phyloP scores from a whole-genome alignment of 2,329 filamentous ascomycete species.

The Cladophialophora chaetospira region DNA sequence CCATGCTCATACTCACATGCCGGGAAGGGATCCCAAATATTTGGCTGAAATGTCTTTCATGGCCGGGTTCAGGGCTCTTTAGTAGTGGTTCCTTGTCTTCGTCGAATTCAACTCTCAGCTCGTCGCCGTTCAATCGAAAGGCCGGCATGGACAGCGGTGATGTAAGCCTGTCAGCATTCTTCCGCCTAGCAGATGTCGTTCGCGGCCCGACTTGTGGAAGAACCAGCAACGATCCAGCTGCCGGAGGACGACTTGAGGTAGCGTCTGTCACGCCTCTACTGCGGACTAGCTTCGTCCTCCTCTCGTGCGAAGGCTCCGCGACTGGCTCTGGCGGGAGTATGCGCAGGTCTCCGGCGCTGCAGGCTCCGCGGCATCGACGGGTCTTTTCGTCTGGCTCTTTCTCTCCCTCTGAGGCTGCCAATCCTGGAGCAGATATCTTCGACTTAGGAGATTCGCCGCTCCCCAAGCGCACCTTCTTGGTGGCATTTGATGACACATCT shows the following conservation, averaged over 20 bases:
- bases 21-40: constrained; percentile 29
- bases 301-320: constrained; percentile 4
- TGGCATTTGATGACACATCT: background rate
- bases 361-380: constrained; percentile 4
- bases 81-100: constrained; percentile 18
- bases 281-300: background rate
- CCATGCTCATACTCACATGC: constrained; percentile 21
- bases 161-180: background rate
- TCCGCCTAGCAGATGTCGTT: background rate
- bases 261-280: background rate
- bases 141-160: background rate
- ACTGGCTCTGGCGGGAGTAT: constrained; percentile 9
- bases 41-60: constrained; percentile 30
- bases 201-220: constrained; percentile 13
- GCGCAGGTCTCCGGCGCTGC: background rate
- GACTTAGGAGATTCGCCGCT: background rate
- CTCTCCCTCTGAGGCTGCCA: background rate
- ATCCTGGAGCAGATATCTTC: background rate
- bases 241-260: background rate
- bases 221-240: background rate
- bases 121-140: constrained; percentile 10
- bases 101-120: constrained; percentile 8
- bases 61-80: constrained; percentile 8
- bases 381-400: background rate
- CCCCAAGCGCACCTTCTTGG: background rate